Evolutionary conservation across 352 stramenopile genomes (phyloP).

Genomic region (Phytophthora citricola): DNA sequence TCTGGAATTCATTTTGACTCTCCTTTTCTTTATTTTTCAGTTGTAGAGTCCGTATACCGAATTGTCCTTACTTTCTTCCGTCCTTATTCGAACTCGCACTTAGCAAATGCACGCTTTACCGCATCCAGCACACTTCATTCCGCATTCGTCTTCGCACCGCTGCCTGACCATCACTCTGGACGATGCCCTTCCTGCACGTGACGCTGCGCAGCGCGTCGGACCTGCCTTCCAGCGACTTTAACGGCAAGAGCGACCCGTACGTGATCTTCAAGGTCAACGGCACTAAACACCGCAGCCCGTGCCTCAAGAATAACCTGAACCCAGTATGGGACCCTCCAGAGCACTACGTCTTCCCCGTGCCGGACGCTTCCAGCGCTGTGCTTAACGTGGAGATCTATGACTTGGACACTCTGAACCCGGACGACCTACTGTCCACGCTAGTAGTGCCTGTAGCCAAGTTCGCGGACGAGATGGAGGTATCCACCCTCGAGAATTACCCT

Average conservation of each 20-base stretch:
- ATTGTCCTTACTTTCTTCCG: background rate
- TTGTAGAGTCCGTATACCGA: constrained; percentile 1
- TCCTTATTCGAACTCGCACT: constrained; percentile 8
- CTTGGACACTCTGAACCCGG: constrained; percentile 66
- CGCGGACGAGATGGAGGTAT: constrained; percentile 43
- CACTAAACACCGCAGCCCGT: constrained; percentile 61
- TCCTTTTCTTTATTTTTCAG: background rate
- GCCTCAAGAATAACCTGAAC: constrained; percentile 71
- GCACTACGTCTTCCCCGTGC: constrained; percentile 63
- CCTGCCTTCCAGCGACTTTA: constrained; percentile 70
- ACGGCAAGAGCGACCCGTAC: constrained; percentile 78
- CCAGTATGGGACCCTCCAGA: constrained; percentile 69
- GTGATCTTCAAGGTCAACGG: constrained; percentile 64
- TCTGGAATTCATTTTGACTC: background rate
- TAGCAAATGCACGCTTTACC: constrained; percentile 1
- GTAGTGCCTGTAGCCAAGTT: constrained; percentile 63
- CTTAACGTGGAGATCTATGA: constrained; percentile 69
- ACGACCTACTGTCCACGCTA: constrained; percentile 69
- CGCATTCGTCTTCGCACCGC: constrained; percentile 7
- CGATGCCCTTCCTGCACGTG: constrained; percentile 62
- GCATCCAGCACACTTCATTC: constrained; percentile 11
- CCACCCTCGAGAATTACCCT: constrained; percentile 57
- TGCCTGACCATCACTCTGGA: background rate
- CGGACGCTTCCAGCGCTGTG: constrained; percentile 48
- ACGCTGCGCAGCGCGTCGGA: constrained; percentile 56